Percentiles rank a stretch among this genome's conserved stretches.
These are phyloP conservation scores for Cryptosporidium parvum DNA, from an alignment of 169 alveolate genomes.

Conservation along the genomic window DNA sequence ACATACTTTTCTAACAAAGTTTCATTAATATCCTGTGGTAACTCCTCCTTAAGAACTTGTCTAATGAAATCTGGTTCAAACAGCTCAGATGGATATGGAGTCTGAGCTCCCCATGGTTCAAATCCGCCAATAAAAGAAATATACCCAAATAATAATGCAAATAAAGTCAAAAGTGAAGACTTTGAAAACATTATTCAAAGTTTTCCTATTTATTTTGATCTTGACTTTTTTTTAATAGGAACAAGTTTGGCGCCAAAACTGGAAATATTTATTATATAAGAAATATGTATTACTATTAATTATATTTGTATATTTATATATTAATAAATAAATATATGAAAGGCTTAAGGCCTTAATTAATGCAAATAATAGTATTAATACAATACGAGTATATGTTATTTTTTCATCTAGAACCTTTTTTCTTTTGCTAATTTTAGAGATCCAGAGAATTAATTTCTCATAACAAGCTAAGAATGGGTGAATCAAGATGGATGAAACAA, in stretches of 20 bases:
- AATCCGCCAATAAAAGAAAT: neutral
- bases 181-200: neutral
- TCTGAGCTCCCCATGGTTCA: constrained; percentile 71
- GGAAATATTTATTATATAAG: neutral
- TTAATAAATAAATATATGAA: no score
- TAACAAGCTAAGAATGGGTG: constrained; percentile 16
- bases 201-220: neutral
- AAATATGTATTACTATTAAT: no score
- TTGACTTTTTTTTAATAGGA: neutral
- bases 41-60: constrained; percentile 38
- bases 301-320: no score
- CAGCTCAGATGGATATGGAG: constrained; percentile 46
- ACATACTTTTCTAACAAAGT: constrained; percentile 23
- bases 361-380: neutral
- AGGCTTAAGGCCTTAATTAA: no score
- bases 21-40: constrained; percentile 10
- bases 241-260: neutral
- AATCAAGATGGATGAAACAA: constrained; percentile 60
- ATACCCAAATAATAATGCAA: neutral
- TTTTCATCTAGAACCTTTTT: neutral
- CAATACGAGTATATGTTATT: no score
- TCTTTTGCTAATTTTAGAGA: neutral
- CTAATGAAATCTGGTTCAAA: constrained; percentile 27
- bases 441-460: neutral
- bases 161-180: neutral